Base-by-base conservation (phyloP, 148 eudicot genomes). In the Amaranthus cruentus region DNA sequence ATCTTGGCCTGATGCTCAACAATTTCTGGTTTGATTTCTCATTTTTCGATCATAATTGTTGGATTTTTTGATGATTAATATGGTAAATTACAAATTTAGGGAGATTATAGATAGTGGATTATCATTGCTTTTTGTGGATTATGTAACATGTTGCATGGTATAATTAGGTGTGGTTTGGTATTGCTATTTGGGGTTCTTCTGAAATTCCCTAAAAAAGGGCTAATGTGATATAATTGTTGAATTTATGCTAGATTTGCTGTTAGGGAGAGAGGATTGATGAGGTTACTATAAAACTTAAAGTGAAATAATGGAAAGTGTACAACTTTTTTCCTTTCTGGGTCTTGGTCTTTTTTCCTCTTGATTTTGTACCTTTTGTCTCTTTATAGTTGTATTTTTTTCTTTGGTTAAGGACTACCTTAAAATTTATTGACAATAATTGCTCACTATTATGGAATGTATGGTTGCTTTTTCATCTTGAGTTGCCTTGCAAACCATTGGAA, bases 1-100 rank as follows among this genome's bases (percentile, higher is more conserved):
- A 64, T 84, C 89, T 21, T 86, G 89, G 89, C 89, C 89, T 73
- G 87, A 84, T 80, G 80, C 89, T 73, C 85, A 78, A 8, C 89
- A 86, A 66, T 86, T 86, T 74, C 62, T 82, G 87, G 89, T 86
- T 57, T 65, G 49, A 42, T 71, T 73, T 56, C 60, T 72, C 15
- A 49, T 68, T 47, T 70, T 73, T 11, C 43, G 10, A 43, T 0
- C 18, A 58, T 69, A 54, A 9, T 28, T 9, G 5, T 49, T 47
- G 55, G 38, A 14, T 21, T 15, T 1, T 7, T 49, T 47, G 3
- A 8, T 66, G 69, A 0, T 46, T 12, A 3, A n/a, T 66, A 15
- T 57, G 0, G 69, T 64, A 9, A 4, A 3, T 63, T 18, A 9
- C 0, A 63, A 18, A 49, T 63, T 2, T 38, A 42, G 18, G 10